Conservation (phyloP, 768 basidiomycete species). For the Porphyrellus cyaneotinctus region DNA sequence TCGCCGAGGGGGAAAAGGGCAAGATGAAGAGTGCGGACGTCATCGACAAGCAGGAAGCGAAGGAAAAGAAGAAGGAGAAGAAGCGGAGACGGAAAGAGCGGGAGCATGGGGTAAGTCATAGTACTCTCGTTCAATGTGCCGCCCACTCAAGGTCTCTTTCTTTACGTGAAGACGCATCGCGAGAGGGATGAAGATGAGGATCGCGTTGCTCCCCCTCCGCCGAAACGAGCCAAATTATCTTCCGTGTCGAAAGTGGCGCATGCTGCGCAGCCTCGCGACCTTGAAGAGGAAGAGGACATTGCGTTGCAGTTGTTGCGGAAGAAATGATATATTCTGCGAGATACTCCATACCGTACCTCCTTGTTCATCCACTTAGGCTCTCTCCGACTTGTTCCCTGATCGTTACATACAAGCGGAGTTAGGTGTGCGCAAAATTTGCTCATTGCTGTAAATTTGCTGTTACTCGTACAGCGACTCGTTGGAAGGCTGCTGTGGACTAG, state of each 20-base stretch:
- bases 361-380: not conserved
- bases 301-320: conserved; percentile 56
- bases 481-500: conserved; percentile 11
- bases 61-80: conserved; percentile 86
- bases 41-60: conserved; percentile 76
- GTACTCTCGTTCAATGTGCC: not conserved
- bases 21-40: conserved; percentile 70
- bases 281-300: conserved; percentile 59
- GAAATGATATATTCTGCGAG: conserved; percentile 15
- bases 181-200: conserved; percentile 29
- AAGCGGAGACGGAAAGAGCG: conserved; percentile 87
- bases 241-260: conserved; percentile 28
- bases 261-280: conserved; percentile 21
- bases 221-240: conserved; percentile 31
- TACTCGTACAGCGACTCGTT: not conserved
- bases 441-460: conserved; percentile 18
- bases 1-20: conserved; percentile 68
- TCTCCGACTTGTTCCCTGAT: not conserved
- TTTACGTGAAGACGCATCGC: conserved; percentile 17
- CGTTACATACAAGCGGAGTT: conserved; percentile 5
- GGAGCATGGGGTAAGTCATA: conserved; percentile 40
- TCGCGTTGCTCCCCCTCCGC: conserved; percentile 20
- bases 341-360: not conserved
- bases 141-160: not conserved
- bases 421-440: conserved; percentile 13